Percentiles rank a stretch among this genome's conserved stretches.
These are phyloP conservation scores for Boletus rufocinnamomeus DNA, from an alignment of 768 basidiomycete genomes.

Conservation along the genomic window DNA sequence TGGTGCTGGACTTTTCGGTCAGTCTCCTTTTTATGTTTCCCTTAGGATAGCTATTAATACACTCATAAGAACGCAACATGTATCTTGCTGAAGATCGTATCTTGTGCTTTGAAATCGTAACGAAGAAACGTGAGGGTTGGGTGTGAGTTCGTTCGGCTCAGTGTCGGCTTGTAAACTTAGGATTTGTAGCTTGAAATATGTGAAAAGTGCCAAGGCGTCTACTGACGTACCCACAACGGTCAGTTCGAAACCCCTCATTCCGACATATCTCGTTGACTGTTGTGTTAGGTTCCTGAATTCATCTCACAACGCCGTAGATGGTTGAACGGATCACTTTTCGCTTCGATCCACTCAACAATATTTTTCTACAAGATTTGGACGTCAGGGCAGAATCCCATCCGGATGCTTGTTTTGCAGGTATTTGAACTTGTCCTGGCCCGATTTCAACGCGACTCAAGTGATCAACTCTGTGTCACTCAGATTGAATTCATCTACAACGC, in stretches of 20 bases:
- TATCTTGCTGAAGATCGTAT: slow-evolving; percentile 91
- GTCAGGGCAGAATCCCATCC: slow-evolving; percentile 86
- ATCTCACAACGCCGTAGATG: slow-evolving; percentile 92
- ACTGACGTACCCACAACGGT: slow-evolving; percentile 93
- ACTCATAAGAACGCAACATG: slow-evolving; percentile 72
- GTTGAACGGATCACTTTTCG: slow-evolving; percentile 90
- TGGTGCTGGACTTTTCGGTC: slow-evolving; percentile 68
- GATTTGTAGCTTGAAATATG: slow-evolving; percentile 68
- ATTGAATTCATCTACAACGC: slow-evolving; percentile 93
- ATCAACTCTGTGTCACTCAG: slow-evolving; percentile 33
- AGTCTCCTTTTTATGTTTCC: slow-evolving; percentile 6
- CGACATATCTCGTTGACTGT: neutral
- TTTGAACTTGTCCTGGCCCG: neutral
- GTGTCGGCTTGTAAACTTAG: slow-evolving; percentile 2
- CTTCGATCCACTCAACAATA: slow-evolving; percentile 88
- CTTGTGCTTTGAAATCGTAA: slow-evolving; percentile 91
- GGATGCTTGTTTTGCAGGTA: slow-evolving; percentile 72
- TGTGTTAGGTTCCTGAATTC: slow-evolving; percentile 75
- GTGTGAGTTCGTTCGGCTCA: slow-evolving; percentile 48
- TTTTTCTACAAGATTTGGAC: slow-evolving; percentile 89
- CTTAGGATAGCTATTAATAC: neutral
- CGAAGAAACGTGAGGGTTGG: slow-evolving; percentile 84
- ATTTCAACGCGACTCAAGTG: neutral
- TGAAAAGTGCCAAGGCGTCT: slow-evolving; percentile 91
- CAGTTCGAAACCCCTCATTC: slow-evolving; percentile 15